Evolutionary conservation across 108 stramenopile species (phyloP), one percentile per base, ranked within the genome.

Genomic region (Craspedostauros australis): DNA sequence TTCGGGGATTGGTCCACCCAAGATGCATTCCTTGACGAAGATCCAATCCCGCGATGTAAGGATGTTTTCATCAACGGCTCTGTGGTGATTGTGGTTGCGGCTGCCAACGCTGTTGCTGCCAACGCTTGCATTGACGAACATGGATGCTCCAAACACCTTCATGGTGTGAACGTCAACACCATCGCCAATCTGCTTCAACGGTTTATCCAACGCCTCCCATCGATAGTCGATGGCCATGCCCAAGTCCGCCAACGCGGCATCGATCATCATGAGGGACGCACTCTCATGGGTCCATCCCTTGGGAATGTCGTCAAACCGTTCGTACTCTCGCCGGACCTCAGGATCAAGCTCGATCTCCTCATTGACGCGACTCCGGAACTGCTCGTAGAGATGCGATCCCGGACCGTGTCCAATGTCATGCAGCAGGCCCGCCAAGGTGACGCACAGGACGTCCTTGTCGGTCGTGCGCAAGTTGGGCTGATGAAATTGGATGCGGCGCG

Each of bases 351-450:
- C 42, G 21, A 59, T 19, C 8, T 60, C 45, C 12, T 28, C 38
- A 25, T 59, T 52, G 19, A 46, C 30, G 21, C 75, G 74, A 36
- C 41, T 49, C 12, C 54, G 46, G 42, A 67, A 57, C 16, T 27
- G 46, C 38, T 76, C 74, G 45, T 61, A 97, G 3, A 90, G 32
- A 70, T 97, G 96, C 11, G 73, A 76, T 65, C 63, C 95, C 0
- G 92, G 88, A 19, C 96, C 96, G 42, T 91, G 88, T n/a, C 88
- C 94, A 29, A 90, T 54, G 56, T 97, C 96, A 66, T 97, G 96
- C 20, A 80, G 51, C 45, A 95, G 58, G 2, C 93, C 96, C 5
- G 96, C 96, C 23, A 97, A 69, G 60, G 90, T 94, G 40, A 95
- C 91, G 68, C 94, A 95, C 15, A 86, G 54, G 12, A 94, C 66